Evolutionary conservation across 441 rosid species (phyloP).

Genomic region (Croton setiger): DNA sequence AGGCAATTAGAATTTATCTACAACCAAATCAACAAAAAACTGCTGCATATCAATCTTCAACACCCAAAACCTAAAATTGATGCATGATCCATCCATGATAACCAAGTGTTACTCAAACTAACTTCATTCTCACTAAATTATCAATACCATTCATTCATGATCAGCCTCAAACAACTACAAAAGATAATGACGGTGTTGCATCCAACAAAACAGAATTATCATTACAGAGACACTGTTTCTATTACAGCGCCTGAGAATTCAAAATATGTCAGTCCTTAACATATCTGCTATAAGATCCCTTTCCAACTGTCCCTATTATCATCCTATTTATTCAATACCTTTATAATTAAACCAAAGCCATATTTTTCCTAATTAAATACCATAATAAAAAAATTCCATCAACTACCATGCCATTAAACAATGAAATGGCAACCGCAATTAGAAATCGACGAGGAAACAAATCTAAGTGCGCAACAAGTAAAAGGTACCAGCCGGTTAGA

Average conservation of each 20-base stretch:
- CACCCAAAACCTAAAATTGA: background rate
- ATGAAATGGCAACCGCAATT: background rate
- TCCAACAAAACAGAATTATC: background rate
- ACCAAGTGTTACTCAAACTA: background rate
- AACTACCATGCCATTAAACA: constrained; percentile 8
- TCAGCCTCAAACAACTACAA: background rate
- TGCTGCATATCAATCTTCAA: background rate
- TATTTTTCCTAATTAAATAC: background rate
- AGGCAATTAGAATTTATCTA: background rate
- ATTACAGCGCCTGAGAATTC: background rate
- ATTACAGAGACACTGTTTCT: background rate
- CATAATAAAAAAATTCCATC: background rate
- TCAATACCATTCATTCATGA: background rate
- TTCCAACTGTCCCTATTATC: background rate
- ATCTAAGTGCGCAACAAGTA: background rate
- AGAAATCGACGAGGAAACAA: background rate
- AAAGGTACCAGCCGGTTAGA: constrained; percentile 65
- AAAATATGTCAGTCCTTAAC: background rate
- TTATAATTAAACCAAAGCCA: background rate
- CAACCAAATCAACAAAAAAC: background rate
- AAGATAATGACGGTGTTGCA: background rate
- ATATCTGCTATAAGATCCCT: background rate
- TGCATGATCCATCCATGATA: background rate
- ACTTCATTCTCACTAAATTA: background rate
- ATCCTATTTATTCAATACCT: background rate